Evolutionary conservation across 208 protist genomes (phyloP).

Genomic region (Leishmania braziliensis): DNA sequence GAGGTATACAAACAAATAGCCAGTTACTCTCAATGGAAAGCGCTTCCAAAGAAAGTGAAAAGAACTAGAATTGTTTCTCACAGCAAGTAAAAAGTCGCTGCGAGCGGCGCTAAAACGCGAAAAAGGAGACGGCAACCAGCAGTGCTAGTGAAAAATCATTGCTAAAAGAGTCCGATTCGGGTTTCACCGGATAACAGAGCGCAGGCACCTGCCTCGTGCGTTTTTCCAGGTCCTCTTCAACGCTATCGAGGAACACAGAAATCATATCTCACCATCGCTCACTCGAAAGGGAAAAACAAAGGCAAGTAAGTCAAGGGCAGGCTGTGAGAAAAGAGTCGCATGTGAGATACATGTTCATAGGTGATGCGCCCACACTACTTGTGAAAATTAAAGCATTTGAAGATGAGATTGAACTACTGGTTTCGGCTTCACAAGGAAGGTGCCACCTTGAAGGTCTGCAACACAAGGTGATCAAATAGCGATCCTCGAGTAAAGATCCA

Average conservation of each 20-base stretch:
- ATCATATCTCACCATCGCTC: neutral
- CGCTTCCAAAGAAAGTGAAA: neutral
- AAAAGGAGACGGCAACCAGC: neutral
- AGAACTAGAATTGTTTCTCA: neutral
- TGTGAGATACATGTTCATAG: neutral
- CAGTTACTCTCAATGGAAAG: neutral
- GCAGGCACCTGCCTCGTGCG: neutral
- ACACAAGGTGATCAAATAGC: neutral
- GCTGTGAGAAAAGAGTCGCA: too few relatives aligned
- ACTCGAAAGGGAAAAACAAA: neutral
- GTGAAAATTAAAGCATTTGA: neutral
- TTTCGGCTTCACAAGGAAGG: neutral
- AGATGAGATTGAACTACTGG: neutral
- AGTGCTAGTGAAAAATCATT: neutral
- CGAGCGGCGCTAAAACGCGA: neutral
- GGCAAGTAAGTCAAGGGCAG: neutral
- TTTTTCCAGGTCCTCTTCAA: neutral
- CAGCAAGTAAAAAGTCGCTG: neutral
- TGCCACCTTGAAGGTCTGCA: neutral
- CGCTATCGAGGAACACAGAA: neutral
- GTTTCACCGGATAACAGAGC: neutral
- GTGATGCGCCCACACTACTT: neutral
- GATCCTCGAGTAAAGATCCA: neutral
- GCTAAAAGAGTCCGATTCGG: neutral
- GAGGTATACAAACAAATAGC: neutral